phyloP scores from a whole-genome alignment of 1,139 yeast species.

The Protomyces arabidopsidicola region DNA sequence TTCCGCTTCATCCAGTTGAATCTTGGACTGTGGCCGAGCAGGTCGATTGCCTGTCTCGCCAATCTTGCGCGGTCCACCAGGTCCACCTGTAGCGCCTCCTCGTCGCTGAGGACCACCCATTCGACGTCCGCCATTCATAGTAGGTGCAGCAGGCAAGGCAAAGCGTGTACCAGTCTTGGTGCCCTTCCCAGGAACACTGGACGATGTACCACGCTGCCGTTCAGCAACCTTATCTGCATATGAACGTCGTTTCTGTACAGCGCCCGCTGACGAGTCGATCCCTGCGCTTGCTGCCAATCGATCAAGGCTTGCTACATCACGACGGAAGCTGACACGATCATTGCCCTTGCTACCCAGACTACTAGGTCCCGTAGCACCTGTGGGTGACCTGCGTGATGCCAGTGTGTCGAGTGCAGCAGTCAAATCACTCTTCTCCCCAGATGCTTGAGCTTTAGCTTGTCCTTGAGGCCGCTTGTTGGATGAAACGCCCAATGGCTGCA shows the following conservation, averaged over 20 bases:
- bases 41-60: not conserved
- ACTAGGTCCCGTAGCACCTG: not conserved
- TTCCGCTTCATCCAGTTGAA: not conserved
- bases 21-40: not conserved
- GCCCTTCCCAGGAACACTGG: not conserved
- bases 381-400: not conserved
- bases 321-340: not conserved
- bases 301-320: conserved; percentile 13
- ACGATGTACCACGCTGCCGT: not conserved
- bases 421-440: not conserved
- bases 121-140: not conserved
- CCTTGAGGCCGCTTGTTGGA: not conserved
- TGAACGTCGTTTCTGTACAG: conserved; percentile 7
- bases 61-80: not conserved
- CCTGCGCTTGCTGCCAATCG: conserved; percentile 13
- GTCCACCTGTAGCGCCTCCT: not conserved
- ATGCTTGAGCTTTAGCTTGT: not conserved
- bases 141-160: not conserved
- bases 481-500: not conserved
- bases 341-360: not conserved
- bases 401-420: not conserved
- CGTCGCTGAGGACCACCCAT: not conserved
- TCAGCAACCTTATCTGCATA: not conserved
- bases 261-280: conserved; percentile 1
- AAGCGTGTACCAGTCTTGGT: not conserved